Evolutionary conservation across 768 basidiomycete species (phyloP), one percentile per base, ranked within the genome.

Genomic region (Mycena filopes): DNA sequence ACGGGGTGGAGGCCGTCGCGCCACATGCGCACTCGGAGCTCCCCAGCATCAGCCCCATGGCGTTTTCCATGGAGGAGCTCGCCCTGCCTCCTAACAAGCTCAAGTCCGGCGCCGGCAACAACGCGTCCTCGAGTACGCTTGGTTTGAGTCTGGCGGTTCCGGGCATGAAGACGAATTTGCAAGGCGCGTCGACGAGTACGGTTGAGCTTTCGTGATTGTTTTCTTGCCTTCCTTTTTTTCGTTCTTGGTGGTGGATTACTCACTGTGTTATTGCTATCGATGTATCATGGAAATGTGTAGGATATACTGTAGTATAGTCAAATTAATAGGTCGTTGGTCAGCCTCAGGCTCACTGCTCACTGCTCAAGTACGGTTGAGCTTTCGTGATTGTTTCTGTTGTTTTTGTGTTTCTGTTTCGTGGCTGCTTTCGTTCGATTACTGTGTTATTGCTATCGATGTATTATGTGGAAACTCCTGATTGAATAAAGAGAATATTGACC

Each of bases 61-160:
- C 16, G 38, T 60, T 31, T 29, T 64, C 63, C 2, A 50, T 64
- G 49, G 63, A 64, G 25, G 31, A 4, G 49, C 49, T 64, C 13
- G 55, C 55, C 25, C 31, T 57, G 56, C 50, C 15, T 43, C 45
- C 36, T 36, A 23, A 55, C 58, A 4, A 50, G 25, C 23, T 49
- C 58, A 4, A 50, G 29, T 25, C 31, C 48, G 10, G 4, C 26
- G 16, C 45, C 43, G 10, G 29, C n/a, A n/a, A n/a, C n/a, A n/a
- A n/a, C n/a, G n/a, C 53, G 16, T 66, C 65, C 1, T 15, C 41
- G 58, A 55, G 58, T 25, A 66, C 56, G n/a, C 36, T 65, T 1
- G 56, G 45, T 15, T 25, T 59, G 10, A 33, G 57, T 20, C 46
- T 49, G 16, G 36, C 23, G 20, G 41, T 43, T 8, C 58, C 48